phyloP scores from a whole-genome alignment of 2,329 filamentous ascomycete species.

The Amphichorda felina region DNA sequence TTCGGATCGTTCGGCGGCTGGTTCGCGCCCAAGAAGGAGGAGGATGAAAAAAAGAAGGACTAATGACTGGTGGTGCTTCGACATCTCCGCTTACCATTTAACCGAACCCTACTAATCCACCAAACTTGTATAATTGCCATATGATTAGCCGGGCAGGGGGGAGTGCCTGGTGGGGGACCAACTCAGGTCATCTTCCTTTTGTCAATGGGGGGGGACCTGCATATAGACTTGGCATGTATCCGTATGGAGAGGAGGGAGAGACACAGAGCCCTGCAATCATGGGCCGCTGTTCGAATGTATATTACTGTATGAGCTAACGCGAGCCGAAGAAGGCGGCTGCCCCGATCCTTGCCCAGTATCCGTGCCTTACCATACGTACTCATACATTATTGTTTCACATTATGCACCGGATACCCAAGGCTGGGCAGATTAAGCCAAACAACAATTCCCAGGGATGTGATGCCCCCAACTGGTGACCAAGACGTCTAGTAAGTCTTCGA shows the following conservation, averaged over 20 bases:
- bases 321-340: too few species aligned
- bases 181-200: not conserved
- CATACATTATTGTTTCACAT: too few species aligned
- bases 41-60: conserved; percentile 5
- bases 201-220: conserved; percentile 3
- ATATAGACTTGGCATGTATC: conserved; percentile 9
- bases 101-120: not conserved
- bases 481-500: too few species aligned
- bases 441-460: too few species aligned
- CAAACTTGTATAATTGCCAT: not conserved
- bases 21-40: conserved; percentile 8
- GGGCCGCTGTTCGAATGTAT: not conserved
- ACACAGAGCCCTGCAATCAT: not conserved
- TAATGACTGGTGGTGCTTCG: conserved; percentile 1
- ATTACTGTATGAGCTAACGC: not conserved
- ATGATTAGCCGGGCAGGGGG: not conserved
- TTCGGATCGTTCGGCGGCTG: conserved; percentile 53
- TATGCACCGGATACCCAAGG: too few species aligned
- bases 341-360: conserved; percentile 1
- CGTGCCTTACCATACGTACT: too few species aligned
- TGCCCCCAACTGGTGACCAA: too few species aligned
- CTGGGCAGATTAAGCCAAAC: too few species aligned
- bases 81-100: conserved; percentile 16
- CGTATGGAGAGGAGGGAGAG: not conserved
- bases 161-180: not conserved